A percentile compares a stretch with the other conserved stretches of the same genome.
These are phyloP conservation scores for Teunomyces pallodes DNA, from an alignment of 805 yeast genomes.

Conservation along the genomic window DNA sequence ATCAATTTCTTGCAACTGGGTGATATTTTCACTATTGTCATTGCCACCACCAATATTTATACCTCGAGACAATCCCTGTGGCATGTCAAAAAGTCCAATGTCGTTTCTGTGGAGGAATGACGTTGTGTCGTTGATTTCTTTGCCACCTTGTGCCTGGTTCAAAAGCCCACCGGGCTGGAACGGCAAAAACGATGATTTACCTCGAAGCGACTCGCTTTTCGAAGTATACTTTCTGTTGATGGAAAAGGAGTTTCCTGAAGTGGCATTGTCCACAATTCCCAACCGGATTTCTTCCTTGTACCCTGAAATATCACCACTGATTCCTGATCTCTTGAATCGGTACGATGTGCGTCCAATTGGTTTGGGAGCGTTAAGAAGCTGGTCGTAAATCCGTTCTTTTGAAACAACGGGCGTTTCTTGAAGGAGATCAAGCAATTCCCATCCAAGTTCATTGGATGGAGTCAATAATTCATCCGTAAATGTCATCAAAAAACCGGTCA, in stretches of 20 bases:
- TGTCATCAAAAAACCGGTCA: slow-evolving; percentile 4
- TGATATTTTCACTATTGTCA: slow-evolving; percentile 6
- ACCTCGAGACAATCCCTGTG: slow-evolving; percentile 82
- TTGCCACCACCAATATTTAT: slow-evolving; percentile 30
- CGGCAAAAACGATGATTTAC: slow-evolving; percentile 74
- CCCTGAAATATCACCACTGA: slow-evolving; percentile 64
- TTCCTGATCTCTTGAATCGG: slow-evolving; percentile 70
- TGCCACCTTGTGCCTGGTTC: slow-evolving; percentile 10
- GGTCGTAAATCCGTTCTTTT: slow-evolving; percentile 37
- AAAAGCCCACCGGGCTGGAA: slow-evolving; percentile 86
- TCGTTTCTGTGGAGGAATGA: slow-evolving; percentile 61
- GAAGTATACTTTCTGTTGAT: slow-evolving; percentile 65
- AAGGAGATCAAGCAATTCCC: slow-evolving; percentile 69
- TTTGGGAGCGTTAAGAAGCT: slow-evolving; percentile 57
- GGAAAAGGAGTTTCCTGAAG: slow-evolving; percentile 70
- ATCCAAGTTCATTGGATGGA: slow-evolving; percentile 61
- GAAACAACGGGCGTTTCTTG: slow-evolving; percentile 54
- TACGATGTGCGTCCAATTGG: slow-evolving; percentile 61
- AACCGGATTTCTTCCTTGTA: slow-evolving; percentile 54
- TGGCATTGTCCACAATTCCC: slow-evolving; percentile 50
- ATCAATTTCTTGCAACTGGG: slow-evolving; percentile 11
- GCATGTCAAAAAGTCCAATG: slow-evolving; percentile 72
- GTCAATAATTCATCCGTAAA: slow-evolving; percentile 44
- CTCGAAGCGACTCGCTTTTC: slow-evolving; percentile 60
- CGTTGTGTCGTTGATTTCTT: slow-evolving; percentile 27